Evolutionary conservation across 2,329 filamentous ascomycete genomes (phyloP).

Genomic region (Macrophomina tecta): DNA sequence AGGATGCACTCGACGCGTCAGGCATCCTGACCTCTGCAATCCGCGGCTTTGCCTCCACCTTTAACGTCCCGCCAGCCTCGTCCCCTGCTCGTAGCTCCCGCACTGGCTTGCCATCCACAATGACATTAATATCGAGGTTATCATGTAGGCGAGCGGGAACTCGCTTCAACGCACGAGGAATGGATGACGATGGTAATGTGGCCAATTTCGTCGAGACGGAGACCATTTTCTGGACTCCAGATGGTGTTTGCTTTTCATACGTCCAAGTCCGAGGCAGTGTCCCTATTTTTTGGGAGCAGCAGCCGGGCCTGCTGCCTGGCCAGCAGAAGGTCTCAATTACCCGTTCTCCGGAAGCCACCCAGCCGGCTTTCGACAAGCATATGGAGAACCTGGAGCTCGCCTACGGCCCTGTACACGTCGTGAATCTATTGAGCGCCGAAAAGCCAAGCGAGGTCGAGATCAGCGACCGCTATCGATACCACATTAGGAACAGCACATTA

Average conservation of each 20-base stretch:
- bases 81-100: slow-evolving; percentile 71
- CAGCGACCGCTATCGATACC: slow-evolving; percentile 77
- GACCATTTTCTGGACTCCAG: slow-evolving; percentile 85
- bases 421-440: slow-evolving; percentile 90
- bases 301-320: slow-evolving; percentile 82
- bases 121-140: slow-evolving; percentile 89
- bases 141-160: slow-evolving; percentile 92
- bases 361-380: slow-evolving; percentile 94
- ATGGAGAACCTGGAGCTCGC: slow-evolving; percentile 84
- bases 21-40: slow-evolving; percentile 92
- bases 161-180: slow-evolving; percentile 94
- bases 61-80: slow-evolving; percentile 79
- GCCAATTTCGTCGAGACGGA: slow-evolving; percentile 99
- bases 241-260: slow-evolving; percentile 84
- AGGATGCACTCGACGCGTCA: slow-evolving; percentile 80
- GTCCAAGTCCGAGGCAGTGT: slow-evolving; percentile 91
- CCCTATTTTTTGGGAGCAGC: slow-evolving; percentile 96
- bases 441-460: slow-evolving; percentile 88
- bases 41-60: slow-evolving; percentile 85
- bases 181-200: slow-evolving; percentile 96
- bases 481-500: slow-evolving; percentile 76
- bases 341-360: slow-evolving; percentile 84
- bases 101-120: slow-evolving; percentile 77
- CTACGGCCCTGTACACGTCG: slow-evolving; percentile 89
- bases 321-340: slow-evolving; percentile 95